phyloP scores from a whole-genome alignment of 108 stramenopile genomes.

The Chaetoceros tenuissimus region DNA sequence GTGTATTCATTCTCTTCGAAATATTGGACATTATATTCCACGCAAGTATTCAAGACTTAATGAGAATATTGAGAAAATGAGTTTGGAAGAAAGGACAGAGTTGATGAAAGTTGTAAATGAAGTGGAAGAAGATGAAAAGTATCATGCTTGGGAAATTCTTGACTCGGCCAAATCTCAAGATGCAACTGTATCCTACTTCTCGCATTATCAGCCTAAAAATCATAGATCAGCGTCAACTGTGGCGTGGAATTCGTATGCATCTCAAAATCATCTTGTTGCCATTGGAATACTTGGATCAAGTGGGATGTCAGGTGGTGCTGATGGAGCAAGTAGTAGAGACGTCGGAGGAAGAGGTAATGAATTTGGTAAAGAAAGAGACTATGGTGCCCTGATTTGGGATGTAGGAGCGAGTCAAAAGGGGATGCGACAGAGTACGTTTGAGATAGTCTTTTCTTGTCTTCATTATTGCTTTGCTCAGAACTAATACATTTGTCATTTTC shows the following conservation, averaged over 20 bases:
- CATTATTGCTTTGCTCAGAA: background rate
- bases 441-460: constrained; percentile 2
- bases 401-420: constrained; percentile 11
- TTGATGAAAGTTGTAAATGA: too few relatives aligned
- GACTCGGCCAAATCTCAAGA: background rate
- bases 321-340: constrained; percentile 4
- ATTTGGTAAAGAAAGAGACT: constrained; percentile 51
- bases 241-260: constrained; percentile 40
- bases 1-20: constrained; percentile 51
- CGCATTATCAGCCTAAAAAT: constrained; percentile 55
- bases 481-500: background rate
- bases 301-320: constrained; percentile 12
- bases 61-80: too few relatives aligned
- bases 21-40: constrained; percentile 3
- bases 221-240: constrained; percentile 62
- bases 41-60: background rate
- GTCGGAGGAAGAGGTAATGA: background rate
- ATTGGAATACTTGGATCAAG: constrained; percentile 44
- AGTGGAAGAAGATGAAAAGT: too few relatives aligned
- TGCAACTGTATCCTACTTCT: constrained; percentile 33
- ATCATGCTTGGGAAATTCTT: background rate
- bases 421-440: background rate
- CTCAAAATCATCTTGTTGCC: constrained; percentile 42
- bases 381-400: constrained; percentile 66
- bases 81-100: too few relatives aligned